A percentile compares a stretch with the other conserved stretches of the same genome.
Conservation (phyloP, 192 early-diverging fungal genomes). For the Phycomyces nitens region DNA sequence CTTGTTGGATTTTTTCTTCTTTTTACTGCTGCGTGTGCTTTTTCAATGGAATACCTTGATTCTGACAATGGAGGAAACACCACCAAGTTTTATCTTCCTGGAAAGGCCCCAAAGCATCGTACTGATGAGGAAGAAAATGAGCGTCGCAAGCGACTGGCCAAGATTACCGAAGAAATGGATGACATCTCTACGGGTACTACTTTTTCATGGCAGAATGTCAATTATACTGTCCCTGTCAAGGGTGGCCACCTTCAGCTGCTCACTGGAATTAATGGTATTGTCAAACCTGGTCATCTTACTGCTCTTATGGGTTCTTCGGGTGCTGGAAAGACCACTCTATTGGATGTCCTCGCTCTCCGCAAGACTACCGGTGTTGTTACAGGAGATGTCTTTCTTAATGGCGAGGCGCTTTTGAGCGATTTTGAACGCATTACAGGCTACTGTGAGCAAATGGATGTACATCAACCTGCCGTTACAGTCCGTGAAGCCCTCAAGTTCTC, state of each 20-base stretch:
- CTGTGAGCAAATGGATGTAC: conserved; percentile 84
- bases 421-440: conserved; percentile 74
- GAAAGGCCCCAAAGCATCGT: conserved; percentile 20
- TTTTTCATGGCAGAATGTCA: conserved; percentile 61
- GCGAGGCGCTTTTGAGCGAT: conserved; percentile 52
- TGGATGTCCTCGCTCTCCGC: conserved; percentile 71
- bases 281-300: no score
- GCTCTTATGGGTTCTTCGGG: conserved; percentile 77
- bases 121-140: conserved; percentile 25
- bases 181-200: conserved; percentile 39
- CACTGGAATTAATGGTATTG: no score
- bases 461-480: conserved; percentile 70
- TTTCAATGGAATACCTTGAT: conserved; percentile 48
- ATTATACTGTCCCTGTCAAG: conserved; percentile 67
- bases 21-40: conserved; percentile 35
- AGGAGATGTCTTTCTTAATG: conserved; percentile 66
- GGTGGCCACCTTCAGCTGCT: conserved; percentile 62
- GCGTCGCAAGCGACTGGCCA: conserved; percentile 32
- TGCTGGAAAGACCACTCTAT: conserved; percentile 73
- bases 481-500: conserved; percentile 76
- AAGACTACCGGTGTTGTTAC: conserved; percentile 66
- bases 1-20: conserved; percentile 46
- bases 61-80: conserved; percentile 43
- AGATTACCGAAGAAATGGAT: conserved; percentile 29
- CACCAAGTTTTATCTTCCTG: conserved; percentile 48